Evolutionary conservation across 306 rosid species (phyloP), one percentile per base, ranked within the genome.

Genomic region (Dicorynia guianensis): DNA sequence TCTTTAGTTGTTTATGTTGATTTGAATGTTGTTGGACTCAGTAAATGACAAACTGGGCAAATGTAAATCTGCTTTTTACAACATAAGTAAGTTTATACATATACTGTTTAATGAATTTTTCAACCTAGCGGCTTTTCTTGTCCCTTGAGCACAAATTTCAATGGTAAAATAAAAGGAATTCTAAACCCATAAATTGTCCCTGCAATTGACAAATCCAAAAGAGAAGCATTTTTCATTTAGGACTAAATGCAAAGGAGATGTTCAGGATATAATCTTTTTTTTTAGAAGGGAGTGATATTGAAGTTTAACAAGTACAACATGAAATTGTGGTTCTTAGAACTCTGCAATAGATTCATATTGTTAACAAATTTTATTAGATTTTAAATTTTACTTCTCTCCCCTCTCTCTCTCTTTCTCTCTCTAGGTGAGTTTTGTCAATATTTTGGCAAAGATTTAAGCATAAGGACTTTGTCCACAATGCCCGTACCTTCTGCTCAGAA

Each of bases 381-480:
- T 12, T 1, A 25, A 25, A 25, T 19, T 50, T n/a, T 9, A 68
- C 1, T 13, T 20, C 9, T 10, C 3, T 25, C 11, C 8, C 44
- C 3, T 20, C 6, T 18, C 44, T 36, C 12, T 12, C n/a, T 20
- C 4, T 38, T 8, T 6, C 36, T 36, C 49, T 70, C 55, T 46
- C 30, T 50, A 89, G 93, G 87, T 63, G 52, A 76, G 52, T 68
- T 52, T 64, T 83, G 48, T 72, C 40, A 66, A 39, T 83, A 78
- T 44, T 81, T 48, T 78, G 63, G 78, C 57, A 54, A 75, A 57
- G 73, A 63, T 34, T 30, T 59, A 13, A 71, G 44, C 18, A 69
- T 69, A 11, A 38, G 63, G 39, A 62, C 75, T 36, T 68, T 70
- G 58, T 76, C 72, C 40, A 19, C 11, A 53, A 66, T 71, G 52